These are phyloP conservation scores for Aspergillus japonicus DNA, from an alignment of 2,329 filamentous ascomycete species.

Conservation along the genomic window DNA sequence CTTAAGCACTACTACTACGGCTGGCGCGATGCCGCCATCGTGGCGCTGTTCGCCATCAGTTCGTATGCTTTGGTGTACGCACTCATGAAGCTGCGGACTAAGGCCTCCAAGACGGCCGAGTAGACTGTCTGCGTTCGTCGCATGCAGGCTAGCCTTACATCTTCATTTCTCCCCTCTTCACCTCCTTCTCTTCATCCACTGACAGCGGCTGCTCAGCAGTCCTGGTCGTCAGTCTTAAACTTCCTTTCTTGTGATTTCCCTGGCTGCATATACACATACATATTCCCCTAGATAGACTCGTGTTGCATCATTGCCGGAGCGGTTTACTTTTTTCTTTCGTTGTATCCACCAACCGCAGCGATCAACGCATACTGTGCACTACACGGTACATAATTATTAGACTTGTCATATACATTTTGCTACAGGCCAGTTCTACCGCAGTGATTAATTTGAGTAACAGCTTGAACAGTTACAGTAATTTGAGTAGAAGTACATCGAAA, in stretches of 20 bases:
- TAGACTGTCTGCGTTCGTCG: slow-evolving; percentile 8
- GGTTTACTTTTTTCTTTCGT: neutral
- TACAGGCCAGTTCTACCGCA: no score
- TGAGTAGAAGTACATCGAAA: no score
- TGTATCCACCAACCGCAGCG: neutral
- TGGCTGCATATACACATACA: neutral
- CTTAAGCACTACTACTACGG: slow-evolving; percentile 61
- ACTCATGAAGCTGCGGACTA: slow-evolving; percentile 39
- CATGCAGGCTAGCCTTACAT: neutral
- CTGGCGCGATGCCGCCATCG: slow-evolving; percentile 64
- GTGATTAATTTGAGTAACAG: no score
- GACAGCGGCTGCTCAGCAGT: neutral
- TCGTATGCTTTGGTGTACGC: slow-evolving; percentile 52
- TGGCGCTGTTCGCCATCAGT: slow-evolving; percentile 55
- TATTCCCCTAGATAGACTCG: neutral
- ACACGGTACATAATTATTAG: neutral
- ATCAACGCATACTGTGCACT: neutral
- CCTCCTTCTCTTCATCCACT: neutral
- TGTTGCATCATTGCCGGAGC: neutral
- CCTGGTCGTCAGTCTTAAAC: neutral
- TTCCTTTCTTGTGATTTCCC: neutral
- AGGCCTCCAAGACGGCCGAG: slow-evolving; percentile 36
- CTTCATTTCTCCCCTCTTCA: neutral
- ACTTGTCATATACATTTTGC: neutral
- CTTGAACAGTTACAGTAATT: neutral